A percentile compares a stretch with the other conserved stretches of the same genome.
Conservation (phyloP, 495 filamentous ascomycete species). For the Apodospora peruviana region DNA sequence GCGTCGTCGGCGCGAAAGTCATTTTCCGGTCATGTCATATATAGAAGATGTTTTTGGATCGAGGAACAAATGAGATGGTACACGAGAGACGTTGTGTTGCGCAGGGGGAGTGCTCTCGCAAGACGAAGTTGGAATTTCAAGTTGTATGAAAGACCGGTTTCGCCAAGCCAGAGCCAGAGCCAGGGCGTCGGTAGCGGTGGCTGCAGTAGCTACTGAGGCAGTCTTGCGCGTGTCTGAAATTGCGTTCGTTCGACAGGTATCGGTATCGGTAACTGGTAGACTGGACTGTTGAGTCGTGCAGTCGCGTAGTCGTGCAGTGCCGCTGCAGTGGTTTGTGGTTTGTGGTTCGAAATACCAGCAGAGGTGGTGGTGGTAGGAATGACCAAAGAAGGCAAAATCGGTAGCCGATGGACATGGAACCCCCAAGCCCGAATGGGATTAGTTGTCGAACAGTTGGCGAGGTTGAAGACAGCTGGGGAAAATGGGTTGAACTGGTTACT, state of each 20-base stretch:
- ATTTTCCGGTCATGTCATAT: conserved; percentile 32
- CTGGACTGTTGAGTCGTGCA: no score
- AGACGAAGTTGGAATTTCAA: background rate
- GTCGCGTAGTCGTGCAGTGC: background rate
- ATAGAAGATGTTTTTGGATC: background rate
- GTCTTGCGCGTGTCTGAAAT: no score
- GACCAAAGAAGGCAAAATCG: background rate
- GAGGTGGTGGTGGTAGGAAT: background rate
- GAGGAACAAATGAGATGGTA: no score
- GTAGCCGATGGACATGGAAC: background rate
- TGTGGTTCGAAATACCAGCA: background rate
- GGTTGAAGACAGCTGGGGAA: no score
- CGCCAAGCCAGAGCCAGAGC: no score
- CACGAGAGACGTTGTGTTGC: no score
- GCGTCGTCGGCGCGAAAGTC: conserved; percentile 30
- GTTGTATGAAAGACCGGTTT: no score
- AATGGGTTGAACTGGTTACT: no score
- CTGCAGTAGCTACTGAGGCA: background rate
- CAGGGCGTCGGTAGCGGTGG: background rate
- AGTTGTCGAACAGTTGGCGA: background rate
- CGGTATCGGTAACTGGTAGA: no score
- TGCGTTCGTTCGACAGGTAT: no score
- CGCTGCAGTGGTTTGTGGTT: background rate
- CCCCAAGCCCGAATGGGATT: background rate
- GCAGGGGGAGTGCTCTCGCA: background rate